Evolutionary conservation across 2,329 filamentous ascomycete genomes (phyloP), one percentile per base, ranked within the genome.

Genomic region (Fusarium liriodendri): DNA sequence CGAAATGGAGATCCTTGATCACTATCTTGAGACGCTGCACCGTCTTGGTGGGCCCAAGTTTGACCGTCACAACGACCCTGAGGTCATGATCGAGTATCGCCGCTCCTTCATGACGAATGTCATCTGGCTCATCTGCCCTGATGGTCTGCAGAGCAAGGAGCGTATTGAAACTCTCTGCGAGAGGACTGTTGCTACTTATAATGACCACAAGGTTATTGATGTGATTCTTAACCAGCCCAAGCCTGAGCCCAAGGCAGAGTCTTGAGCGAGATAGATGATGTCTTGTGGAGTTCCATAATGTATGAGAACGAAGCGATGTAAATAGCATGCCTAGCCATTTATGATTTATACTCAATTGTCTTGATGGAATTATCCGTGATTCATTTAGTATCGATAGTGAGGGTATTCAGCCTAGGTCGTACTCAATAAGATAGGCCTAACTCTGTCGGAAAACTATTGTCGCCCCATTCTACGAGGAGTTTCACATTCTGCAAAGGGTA

Each of bases 181-280:
- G 65, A 77, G 82, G n/a, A 79, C 81, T 2, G 77, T 83, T 25
- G 80, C 82, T 5, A 74, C 81, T 4, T 82, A 77, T 63, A 67
- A 80, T n/a, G 83, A 84, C 52, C 83, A 84, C 63, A 80, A 80
- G 69, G 79, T 82, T 7, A 78, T 84, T 67, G 82, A 84, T 18
- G 60, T 71, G 8, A 73, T 76, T 9, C n/a, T 76, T 1, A n/a
- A 37, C 13, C 69, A 70, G 16, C 57, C 60, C 2, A 71, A 69
- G 45, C 62, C 57, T 18, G 4, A 70, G 22, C 57, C 62, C 1
- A 71, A 69, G 42, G 47, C 54, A 13, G 4, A 2, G 5, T 16
- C 16, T 9, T 70, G 25, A 47, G 6, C 35, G 45, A 29, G 47
- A 10, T 0, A n/a, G 3, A n/a, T 0, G 5, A 7, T 50, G 42